Evolutionary conservation across 1,139 yeast genomes (phyloP), one percentile per base, ranked within the genome.

Genomic region (Candida pseudoviswanathii): DNA sequence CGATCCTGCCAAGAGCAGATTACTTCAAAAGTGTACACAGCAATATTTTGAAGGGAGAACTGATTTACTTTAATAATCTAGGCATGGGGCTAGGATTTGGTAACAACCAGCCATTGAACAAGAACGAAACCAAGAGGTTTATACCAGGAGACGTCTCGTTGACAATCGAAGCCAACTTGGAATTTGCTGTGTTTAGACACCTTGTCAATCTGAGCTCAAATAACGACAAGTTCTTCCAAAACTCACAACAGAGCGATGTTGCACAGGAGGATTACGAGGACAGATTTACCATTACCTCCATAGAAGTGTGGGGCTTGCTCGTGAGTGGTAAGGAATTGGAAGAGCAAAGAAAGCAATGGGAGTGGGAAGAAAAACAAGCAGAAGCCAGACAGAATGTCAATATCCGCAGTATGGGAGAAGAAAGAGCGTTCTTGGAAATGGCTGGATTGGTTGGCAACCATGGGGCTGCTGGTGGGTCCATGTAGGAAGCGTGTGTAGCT

Each of bases 281-380:
- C 54, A 71, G 92, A 45, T 84, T 92, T 59, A 67, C 78, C 51
- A 81, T 92, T 7, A 82, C 85, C 3, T 92, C 87, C 56, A 70
- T 92, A 24, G 97, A 91, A 64, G 96, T 90, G 0, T 89, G 96
- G 94, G 98, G 98, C 0, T 78, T 90, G 50, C 78, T 90, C 50
- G 97, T 97, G 0, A 82, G 88, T 4, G 81, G 80, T 22, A 82
- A 83, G 53, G 96, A 89, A 54, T 70, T 90, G 45, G 86, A 80
- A 29, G 92, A 86, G 52, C 97, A 92, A 65, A 71, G 78, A 50
- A 81, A 81, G 59, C 81, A 81, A 54, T 87, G 96, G 95, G 92
- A 86, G 60, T 90, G 97, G 97, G 97, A 92, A 62, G 87, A 87
- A 60, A 77, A 83, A 46, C 96, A 89, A 62, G 96, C 96, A 0